Evolutionary conservation across 768 basidiomycete genomes (phyloP).

Genomic region (Pholiota microspora): DNA sequence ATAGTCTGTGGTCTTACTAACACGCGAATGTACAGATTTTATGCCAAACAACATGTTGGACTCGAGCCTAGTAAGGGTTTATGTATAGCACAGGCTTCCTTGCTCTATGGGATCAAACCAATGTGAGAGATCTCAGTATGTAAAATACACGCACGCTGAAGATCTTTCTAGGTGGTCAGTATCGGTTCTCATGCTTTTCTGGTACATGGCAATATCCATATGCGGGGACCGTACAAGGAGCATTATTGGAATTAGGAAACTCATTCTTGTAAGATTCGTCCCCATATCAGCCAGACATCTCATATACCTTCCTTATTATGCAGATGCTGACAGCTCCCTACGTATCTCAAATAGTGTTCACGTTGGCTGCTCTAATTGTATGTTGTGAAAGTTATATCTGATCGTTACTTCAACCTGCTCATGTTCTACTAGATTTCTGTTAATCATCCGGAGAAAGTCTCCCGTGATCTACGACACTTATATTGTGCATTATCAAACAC

Average conservation of each 20-base stretch:
- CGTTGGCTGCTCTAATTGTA: constrained; percentile 27
- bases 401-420: background rate
- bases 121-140: constrained; percentile 26
- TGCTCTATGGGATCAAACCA: constrained; percentile 38
- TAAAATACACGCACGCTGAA: background rate
- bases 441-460: constrained; percentile 25
- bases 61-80: constrained; percentile 34
- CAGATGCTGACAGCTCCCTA: constrained; percentile 38
- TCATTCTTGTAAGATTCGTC: constrained; percentile 20
- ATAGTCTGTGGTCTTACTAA: background rate
- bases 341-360: constrained; percentile 27
- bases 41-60: constrained; percentile 32
- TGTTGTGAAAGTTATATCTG: constrained; percentile 3
- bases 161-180: constrained; percentile 31
- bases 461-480: constrained; percentile 20
- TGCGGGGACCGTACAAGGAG: constrained; percentile 15
- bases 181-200: constrained; percentile 33
- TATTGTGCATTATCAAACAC: constrained; percentile 28
- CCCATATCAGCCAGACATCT: background rate
- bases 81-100: constrained; percentile 43
- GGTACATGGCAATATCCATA: constrained; percentile 27
- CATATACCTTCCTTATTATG: background rate
- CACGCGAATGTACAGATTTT: constrained; percentile 28
- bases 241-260: constrained; percentile 15
- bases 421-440: constrained; percentile 19